phyloP scores from a whole-genome alignment of 176 grass and related monocot genomes.

The Poa pratensis region DNA sequence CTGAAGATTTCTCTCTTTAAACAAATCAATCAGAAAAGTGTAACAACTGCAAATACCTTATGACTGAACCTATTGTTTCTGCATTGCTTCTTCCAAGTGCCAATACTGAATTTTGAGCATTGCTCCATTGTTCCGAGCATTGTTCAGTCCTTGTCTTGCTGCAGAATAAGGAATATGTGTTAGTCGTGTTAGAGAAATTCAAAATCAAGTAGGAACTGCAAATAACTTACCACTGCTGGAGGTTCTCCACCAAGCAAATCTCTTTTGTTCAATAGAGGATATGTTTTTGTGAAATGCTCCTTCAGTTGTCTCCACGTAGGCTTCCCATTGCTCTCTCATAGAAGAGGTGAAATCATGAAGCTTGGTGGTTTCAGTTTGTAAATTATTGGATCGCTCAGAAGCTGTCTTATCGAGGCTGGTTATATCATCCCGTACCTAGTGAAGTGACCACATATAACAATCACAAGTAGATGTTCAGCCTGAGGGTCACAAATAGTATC shows the following conservation, averaged over 20 bases:
- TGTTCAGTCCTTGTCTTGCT: constrained; percentile 54
- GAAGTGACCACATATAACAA: constrained; percentile 24
- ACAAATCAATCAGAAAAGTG: constrained; percentile 3
- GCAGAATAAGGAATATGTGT: constrained; percentile 34
- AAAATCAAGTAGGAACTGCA: constrained; percentile 1
- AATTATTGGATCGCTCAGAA: constrained; percentile 46
- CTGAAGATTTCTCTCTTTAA: constrained; percentile 29
- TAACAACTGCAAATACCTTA: constrained; percentile 57
- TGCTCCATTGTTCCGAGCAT: constrained; percentile 65
- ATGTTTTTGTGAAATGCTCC: constrained; percentile 53
- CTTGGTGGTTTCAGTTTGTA: constrained; percentile 66
- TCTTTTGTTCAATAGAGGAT: constrained; percentile 59
- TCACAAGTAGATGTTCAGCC: constrained; percentile 21
- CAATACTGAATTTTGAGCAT: constrained; percentile 60
- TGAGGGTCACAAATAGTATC: constrained; percentile 19
- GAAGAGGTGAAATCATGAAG: constrained; percentile 58
- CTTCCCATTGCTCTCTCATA: constrained; percentile 74
- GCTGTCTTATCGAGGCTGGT: constrained; percentile 47
- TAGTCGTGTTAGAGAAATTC: background rate
- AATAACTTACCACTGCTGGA: constrained; percentile 57
- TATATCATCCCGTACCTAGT: constrained; percentile 68
- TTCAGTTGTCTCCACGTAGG: constrained; percentile 58
- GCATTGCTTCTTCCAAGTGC: constrained; percentile 50
- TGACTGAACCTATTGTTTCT: constrained; percentile 46
- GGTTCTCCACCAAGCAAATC: constrained; percentile 48